Evolutionary conservation across 257 asterid genomes (phyloP), one percentile per base, ranked within the genome.

Genomic region (Dorcoceras hygrometricum): DNA sequence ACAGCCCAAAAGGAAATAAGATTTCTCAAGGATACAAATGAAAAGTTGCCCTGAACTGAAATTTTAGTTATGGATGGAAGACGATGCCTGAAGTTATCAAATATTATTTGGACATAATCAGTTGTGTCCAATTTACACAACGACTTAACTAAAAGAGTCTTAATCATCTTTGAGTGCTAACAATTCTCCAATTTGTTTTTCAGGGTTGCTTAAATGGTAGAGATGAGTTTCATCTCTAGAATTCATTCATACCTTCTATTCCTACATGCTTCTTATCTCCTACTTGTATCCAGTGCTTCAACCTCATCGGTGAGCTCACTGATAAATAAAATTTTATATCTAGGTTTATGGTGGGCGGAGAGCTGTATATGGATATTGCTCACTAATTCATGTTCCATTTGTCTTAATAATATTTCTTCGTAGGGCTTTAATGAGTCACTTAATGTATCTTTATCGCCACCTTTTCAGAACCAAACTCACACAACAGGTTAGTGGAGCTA

Each of bases 241-340:
- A 57, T 73, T 64, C 26, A 16, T 28, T 71, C 31, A 24, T 71
- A 67, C 59, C 53, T 72, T 54, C 75, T 71, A 59, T 27, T 20
- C 6, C 69, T 78, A 67, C 73, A 81, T 61, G 43, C 75, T 75
- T 58, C 29, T 23, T 76, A 77, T 79, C 53, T 79, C 57, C 61
- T 81, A 78, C 67, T 78, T 76, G 59, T 67, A 11, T 58, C 66
- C 36, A 71, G 69, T 3, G 78, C 84, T 74, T 76, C 81, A 74
- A 67, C 62, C 72, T 79, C 79, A 69, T 79, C 79, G 71, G 89
- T 83, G 27, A 71, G 86, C 56, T 19, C 72, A 32, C 46, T 61
- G 18, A 7, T 51, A 8, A 29, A 43, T 36, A 8, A 0, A 62
- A 19, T 18, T 6, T 22, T 12, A 23, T 32, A 2, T 20, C 23